Percentiles rank a stretch among this genome's conserved stretches.
Conservation (phyloP, 2,329 filamentous ascomycete species). For the Fusarium begoniae region DNA sequence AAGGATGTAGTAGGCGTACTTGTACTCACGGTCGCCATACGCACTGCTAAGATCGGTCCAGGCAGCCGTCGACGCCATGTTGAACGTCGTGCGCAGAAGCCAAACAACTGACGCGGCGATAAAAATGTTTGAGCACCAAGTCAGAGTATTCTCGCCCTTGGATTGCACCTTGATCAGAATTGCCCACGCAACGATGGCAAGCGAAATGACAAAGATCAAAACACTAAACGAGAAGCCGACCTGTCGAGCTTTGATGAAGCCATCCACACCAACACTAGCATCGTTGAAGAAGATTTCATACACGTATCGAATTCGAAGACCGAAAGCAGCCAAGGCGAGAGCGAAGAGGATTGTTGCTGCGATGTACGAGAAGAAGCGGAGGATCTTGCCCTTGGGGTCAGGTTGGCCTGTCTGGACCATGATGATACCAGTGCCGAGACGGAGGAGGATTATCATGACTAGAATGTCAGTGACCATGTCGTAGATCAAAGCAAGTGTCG, state of each 20-base stretch:
- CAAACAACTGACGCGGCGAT: slow-evolving; percentile 37
- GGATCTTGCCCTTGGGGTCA: slow-evolving; percentile 7
- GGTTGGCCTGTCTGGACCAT: slow-evolving; percentile 16
- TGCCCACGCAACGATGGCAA: slow-evolving; percentile 20
- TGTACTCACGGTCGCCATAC: background rate
- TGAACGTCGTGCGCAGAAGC: slow-evolving; percentile 39
- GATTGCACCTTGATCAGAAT: slow-evolving; percentile 35
- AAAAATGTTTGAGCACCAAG: slow-evolving; percentile 34
- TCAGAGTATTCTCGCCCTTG: slow-evolving; percentile 15
- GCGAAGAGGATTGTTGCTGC: slow-evolving; percentile 18
- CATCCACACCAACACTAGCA: background rate
- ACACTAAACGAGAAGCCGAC: slow-evolving; percentile 21
- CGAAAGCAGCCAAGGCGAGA: slow-evolving; percentile 30
- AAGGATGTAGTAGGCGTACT: slow-evolving; percentile 30
- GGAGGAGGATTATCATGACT: slow-evolving; percentile 38
- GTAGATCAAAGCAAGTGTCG: background rate
- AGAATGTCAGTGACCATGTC: slow-evolving; percentile 29
- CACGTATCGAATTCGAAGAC: slow-evolving; percentile 23
- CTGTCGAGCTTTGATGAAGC: background rate
- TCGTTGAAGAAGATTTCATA: background rate
- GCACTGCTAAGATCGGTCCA: slow-evolving; percentile 8
- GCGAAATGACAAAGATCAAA: slow-evolving; percentile 26
- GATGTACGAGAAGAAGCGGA: slow-evolving; percentile 25
- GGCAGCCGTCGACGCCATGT: slow-evolving; percentile 28
- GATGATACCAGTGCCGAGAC: slow-evolving; percentile 34